Evolutionary conservation across 2,329 filamentous ascomycete species (phyloP).

Genomic region (Alternaria dauci): DNA sequence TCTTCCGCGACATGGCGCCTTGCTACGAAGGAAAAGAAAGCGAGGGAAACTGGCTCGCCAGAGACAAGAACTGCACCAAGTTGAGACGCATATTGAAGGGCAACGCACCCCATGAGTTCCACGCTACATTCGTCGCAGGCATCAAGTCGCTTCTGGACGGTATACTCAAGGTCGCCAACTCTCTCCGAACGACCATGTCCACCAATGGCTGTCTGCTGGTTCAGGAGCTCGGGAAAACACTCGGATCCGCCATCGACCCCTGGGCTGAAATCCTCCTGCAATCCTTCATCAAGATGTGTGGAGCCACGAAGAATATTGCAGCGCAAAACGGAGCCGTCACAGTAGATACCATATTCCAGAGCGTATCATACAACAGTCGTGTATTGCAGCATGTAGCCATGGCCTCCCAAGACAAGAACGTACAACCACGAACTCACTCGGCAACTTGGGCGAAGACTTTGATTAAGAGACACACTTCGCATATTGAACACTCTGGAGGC

Average conservation of each 20-base stretch:
- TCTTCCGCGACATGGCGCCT: conserved; percentile 80
- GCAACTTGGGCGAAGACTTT: conserved; percentile 85
- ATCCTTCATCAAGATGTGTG: conserved; percentile 86
- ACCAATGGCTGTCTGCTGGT: conserved; percentile 85
- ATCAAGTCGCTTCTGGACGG: conserved; percentile 83
- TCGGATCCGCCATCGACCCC: conserved; percentile 81
- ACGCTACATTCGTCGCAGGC: conserved; percentile 72
- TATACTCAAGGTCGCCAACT: conserved; percentile 84
- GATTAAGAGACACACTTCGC: conserved; percentile 80
- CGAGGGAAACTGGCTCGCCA: conserved; percentile 88
- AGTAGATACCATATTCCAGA: conserved; percentile 80
- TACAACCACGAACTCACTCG: conserved; percentile 81
- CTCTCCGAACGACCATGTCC: conserved; percentile 86
- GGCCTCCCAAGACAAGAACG: conserved; percentile 92
- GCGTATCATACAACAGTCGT: conserved; percentile 79
- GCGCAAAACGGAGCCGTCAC: conserved; percentile 83
- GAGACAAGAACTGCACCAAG: conserved; percentile 81
- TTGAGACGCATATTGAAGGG: conserved; percentile 81
- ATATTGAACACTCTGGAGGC: conserved; percentile 85
- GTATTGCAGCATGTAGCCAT: conserved; percentile 85
- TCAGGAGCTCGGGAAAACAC: conserved; percentile 81
- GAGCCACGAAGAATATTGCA: conserved; percentile 89
- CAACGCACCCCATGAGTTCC: conserved; percentile 81
- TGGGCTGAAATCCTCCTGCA: conserved; percentile 93
- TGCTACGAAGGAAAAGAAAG: conserved; percentile 88